A percentile compares a stretch with the other conserved stretches of the same genome.
phyloP scores from a whole-genome alignment of 768 basidiomycete species.

The Rhizopogon roseolus region DNA sequence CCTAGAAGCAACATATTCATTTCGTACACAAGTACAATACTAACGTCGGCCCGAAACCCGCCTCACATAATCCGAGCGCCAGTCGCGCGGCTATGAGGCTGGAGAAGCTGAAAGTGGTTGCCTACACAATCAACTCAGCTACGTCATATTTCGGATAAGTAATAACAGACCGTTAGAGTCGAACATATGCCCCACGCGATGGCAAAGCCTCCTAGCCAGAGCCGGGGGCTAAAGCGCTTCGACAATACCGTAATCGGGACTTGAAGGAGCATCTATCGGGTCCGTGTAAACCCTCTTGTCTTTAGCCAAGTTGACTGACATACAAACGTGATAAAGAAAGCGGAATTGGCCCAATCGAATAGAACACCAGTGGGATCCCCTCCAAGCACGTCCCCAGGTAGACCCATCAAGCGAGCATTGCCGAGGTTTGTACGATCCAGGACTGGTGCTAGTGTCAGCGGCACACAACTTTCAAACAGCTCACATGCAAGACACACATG shows the following conservation, averaged over 20 bases:
- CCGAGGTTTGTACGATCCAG: constrained; percentile 68
- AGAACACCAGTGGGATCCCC: constrained; percentile 57
- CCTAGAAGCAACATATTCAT: not conserved
- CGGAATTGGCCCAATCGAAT: constrained; percentile 66
- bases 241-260: constrained; percentile 54
- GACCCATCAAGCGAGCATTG: constrained; percentile 63
- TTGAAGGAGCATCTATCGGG: constrained; percentile 53
- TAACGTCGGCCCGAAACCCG: constrained; percentile 13
- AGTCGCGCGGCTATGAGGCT: constrained; percentile 12
- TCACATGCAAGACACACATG: constrained; percentile 33
- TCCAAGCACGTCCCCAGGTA: constrained; percentile 50
- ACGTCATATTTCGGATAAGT: not conserved
- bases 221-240: constrained; percentile 55
- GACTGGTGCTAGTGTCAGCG: constrained; percentile 14
- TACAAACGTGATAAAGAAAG: constrained; percentile 70
- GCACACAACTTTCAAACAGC: not conserved
- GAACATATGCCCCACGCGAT: constrained; percentile 68
- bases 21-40: constrained; percentile 11
- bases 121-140: not conserved
- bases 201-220: constrained; percentile 55
- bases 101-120: constrained; percentile 11
- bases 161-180: constrained; percentile 50
- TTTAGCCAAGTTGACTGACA: constrained; percentile 11
- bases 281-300: not conserved
- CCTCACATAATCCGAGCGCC: constrained; percentile 13